These are phyloP conservation scores for Diospyros kaki DNA, from an alignment of 148 eudicot genomes.

Conservation along the genomic window DNA sequence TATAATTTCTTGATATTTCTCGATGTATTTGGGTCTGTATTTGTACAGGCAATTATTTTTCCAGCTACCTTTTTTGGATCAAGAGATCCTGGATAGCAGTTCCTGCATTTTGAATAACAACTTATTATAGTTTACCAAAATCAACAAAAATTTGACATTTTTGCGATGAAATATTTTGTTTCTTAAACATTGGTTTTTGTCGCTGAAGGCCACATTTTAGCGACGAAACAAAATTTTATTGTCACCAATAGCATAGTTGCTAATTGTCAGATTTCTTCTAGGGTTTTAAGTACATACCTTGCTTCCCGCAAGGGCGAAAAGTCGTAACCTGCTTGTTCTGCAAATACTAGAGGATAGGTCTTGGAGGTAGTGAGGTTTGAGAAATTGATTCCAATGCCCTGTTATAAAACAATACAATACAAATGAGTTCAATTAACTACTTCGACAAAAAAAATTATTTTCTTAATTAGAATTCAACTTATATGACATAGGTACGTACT, in stretches of 20 bases:
- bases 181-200: too few relatives aligned
- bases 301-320: conserved; percentile 59
- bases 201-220: too few relatives aligned
- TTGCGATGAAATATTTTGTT: too few relatives aligned
- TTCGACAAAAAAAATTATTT: neutral
- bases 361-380: conserved; percentile 36
- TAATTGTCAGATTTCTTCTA: too few relatives aligned
- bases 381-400: conserved; percentile 60
- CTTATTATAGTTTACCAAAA: neutral
- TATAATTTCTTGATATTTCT: conserved; percentile 54
- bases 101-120: conserved; percentile 27
- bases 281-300: conserved; percentile 21
- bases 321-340: conserved; percentile 41
- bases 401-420: neutral
- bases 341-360: conserved; percentile 50
- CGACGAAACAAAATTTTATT: too few relatives aligned
- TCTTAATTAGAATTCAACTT: too few relatives aligned
- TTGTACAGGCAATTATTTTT: conserved; percentile 48
- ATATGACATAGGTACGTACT: conserved; percentile 16
- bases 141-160: too few relatives aligned
- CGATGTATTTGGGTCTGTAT: conserved; percentile 33
- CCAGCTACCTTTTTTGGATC: conserved; percentile 47
- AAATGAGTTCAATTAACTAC: neutral
- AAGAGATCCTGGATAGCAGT: conserved; percentile 62
- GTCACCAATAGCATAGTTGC: too few relatives aligned